Conservation (phyloP, 129 eudicot species). For the Deinandra increscens region DNA sequence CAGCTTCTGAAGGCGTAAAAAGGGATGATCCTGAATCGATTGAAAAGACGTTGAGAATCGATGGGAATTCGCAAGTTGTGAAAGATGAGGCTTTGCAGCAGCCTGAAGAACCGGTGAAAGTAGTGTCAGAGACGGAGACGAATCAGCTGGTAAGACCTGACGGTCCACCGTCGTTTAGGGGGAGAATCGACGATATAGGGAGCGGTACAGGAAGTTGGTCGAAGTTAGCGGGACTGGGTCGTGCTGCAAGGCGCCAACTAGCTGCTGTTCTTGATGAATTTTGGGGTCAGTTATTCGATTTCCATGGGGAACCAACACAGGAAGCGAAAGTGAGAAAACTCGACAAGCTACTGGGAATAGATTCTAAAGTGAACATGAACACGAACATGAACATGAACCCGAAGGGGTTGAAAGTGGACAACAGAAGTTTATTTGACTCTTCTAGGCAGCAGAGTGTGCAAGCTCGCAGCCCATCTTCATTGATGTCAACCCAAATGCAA, state of each 20-base stretch:
- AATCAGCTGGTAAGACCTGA: conserved; percentile 49
- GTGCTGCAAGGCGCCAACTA: conserved; percentile 86
- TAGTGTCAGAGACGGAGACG: conserved; percentile 41
- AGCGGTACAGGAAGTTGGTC: conserved; percentile 86
- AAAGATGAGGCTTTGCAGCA: conserved; percentile 59
- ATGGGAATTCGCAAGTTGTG: conserved; percentile 47
- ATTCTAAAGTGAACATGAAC: conserved; percentile 35
- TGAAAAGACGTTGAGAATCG: conserved; percentile 46
- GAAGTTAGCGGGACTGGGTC: conserved; percentile 80
- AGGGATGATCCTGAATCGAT: conserved; percentile 38
- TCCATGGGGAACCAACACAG: conserved; percentile 70
- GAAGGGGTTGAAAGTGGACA: conserved; percentile 54
- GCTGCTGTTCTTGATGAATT: conserved; percentile 85
- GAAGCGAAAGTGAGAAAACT: conserved; percentile 79
- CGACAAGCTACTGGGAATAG: conserved; percentile 64
- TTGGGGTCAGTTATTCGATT: conserved; percentile 93
- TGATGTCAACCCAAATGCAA: conserved; percentile 55
- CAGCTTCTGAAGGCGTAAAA: conserved; percentile 30
- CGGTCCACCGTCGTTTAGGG: conserved; percentile 63
- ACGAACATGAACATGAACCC: not conserved
- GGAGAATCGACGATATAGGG: conserved; percentile 67
- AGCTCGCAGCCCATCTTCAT: conserved; percentile 38
- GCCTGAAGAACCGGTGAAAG: conserved; percentile 51
- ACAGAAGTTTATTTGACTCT: conserved; percentile 40
- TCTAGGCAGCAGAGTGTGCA: conserved; percentile 45